Conservation (phyloP, 192 early-diverging fungal species). For the Gonapodya prolifera region DNA sequence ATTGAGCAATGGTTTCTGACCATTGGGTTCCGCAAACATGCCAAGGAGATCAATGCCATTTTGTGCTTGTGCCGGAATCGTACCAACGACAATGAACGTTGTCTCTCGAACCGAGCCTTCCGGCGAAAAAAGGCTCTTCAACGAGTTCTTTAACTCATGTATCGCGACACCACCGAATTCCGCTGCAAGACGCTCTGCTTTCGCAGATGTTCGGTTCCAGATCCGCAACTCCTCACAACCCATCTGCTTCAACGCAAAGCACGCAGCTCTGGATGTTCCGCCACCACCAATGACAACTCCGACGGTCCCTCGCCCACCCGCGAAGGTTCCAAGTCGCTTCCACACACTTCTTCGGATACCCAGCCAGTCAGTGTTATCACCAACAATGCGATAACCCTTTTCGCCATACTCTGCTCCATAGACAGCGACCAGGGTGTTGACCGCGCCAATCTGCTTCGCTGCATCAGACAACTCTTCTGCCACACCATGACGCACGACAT, state of each 20-base stretch:
- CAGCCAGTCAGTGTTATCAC: constrained; percentile 95
- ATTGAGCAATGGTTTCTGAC: constrained; percentile 24
- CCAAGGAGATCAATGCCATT: constrained; percentile 29
- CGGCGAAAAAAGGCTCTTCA: constrained; percentile 10
- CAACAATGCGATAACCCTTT: constrained; percentile 34
- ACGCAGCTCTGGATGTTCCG: constrained; percentile 83
- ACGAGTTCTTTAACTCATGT: constrained; percentile 39
- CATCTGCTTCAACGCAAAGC: constrained; percentile 56
- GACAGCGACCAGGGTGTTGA: constrained; percentile 69
- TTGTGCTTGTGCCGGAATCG: constrained; percentile 63
- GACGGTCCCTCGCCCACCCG: constrained; percentile 7
- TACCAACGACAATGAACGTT: constrained; percentile 57
- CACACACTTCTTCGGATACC: constrained; percentile 46
- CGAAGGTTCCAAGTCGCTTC: neutral
- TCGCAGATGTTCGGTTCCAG: constrained; percentile 75
- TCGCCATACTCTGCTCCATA: constrained; percentile 12
- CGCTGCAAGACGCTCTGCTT: constrained; percentile 48
- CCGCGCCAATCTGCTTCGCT: constrained; percentile 80
- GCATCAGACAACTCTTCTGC: constrained; percentile 58
- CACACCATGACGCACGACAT: constrained; percentile 52
- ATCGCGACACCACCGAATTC: constrained; percentile 18
- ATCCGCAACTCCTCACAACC: constrained; percentile 54
- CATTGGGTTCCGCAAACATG: constrained; percentile 10
- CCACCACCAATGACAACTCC: constrained; percentile 89
- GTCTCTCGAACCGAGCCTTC: neutral